Evolutionary conservation across 2,329 filamentous ascomycete genomes (phyloP).

Genomic region (Aspergillus brasiliensis): DNA sequence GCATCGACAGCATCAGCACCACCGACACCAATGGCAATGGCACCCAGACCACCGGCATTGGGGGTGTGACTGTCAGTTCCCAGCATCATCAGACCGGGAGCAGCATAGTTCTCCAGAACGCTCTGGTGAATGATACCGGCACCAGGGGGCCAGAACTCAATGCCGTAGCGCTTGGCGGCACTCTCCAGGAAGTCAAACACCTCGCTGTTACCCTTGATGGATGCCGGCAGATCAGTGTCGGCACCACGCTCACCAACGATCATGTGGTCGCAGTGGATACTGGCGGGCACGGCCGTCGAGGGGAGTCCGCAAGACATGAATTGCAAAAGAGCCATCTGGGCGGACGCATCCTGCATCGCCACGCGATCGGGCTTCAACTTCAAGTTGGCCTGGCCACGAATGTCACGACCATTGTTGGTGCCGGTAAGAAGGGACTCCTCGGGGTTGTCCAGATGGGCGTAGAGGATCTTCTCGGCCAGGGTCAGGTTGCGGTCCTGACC

Average conservation of each 20-base stretch:
- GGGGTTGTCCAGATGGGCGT: slow-evolving; percentile 86
- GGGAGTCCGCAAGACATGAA: slow-evolving; percentile 97
- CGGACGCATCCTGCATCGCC: slow-evolving; percentile 98
- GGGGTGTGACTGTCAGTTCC: slow-evolving; percentile 97
- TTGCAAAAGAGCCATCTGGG: slow-evolving; percentile 96
- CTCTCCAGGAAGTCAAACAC: slow-evolving; percentile 97
- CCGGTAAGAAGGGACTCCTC: slow-evolving; percentile 83
- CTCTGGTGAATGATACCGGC: slow-evolving; percentile 97
- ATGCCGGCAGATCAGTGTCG: slow-evolving; percentile 77
- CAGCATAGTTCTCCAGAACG: slow-evolving; percentile 94
- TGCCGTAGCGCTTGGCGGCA: slow-evolving; percentile 85
- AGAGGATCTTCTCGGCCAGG: slow-evolving; percentile 96
- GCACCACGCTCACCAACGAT: slow-evolving; percentile 94
- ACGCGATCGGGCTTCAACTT: slow-evolving; percentile 97
- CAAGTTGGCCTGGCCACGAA: slow-evolving; percentile 86
- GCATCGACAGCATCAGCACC: slow-evolving; percentile 97
- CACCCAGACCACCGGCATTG: slow-evolving; percentile 91
- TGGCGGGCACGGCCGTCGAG: slow-evolving; percentile 88
- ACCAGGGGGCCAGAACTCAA: slow-evolving; percentile 93
- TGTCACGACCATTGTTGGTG: slow-evolving; percentile 79
- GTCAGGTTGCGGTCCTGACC: slow-evolving; percentile 68
- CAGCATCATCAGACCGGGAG: slow-evolving; percentile 98
- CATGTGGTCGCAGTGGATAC: slow-evolving; percentile 98
- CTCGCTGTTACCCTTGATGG: slow-evolving; percentile 90
- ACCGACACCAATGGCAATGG: slow-evolving; percentile 94